phyloP scores from a whole-genome alignment of 805 yeast species.

The Pichia cabralensis region DNA sequence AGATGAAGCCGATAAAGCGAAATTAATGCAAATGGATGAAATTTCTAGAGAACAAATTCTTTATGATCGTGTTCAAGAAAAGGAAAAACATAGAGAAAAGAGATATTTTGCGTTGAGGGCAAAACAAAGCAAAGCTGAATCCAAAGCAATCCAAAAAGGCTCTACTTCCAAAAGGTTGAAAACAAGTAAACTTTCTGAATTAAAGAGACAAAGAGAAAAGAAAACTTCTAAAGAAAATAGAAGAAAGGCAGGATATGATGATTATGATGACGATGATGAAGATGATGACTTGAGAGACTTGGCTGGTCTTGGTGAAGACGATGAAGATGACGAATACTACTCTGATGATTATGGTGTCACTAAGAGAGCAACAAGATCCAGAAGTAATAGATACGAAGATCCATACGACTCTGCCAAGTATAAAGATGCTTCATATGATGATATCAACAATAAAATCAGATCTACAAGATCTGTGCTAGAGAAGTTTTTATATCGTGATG shows the following conservation, averaged over 20 bases:
- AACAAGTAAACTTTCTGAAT: conserved; percentile 27
- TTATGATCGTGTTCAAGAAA: conserved; percentile 86
- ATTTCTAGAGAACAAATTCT: conserved; percentile 84
- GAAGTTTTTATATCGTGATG: conserved; percentile 74
- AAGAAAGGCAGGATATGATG: conserved; percentile 3
- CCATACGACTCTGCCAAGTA: conserved; percentile 26
- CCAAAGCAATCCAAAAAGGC: conserved; percentile 23
- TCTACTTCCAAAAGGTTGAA: conserved; percentile 20
- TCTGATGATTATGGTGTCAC: conserved; percentile 16
- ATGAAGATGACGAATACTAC: conserved; percentile 23
- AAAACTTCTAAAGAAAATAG: conserved; percentile 15
- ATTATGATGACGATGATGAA: conserved; percentile 28
- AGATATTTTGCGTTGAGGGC: conserved; percentile 77
- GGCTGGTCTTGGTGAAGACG: conserved; percentile 27
- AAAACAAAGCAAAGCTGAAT: conserved; percentile 38
- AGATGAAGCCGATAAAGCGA: conserved; percentile 65
- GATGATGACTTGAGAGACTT: conserved; percentile 35
- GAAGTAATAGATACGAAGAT: conserved; percentile 22
- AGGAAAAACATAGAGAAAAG: conserved; percentile 82
- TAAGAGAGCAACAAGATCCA: conserved; percentile 23
- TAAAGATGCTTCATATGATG: conserved; percentile 44
- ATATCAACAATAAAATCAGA: conserved; percentile 54
- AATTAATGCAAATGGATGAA: conserved; percentile 70
- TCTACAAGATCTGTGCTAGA: conserved; percentile 71
- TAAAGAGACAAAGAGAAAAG: conserved; percentile 28